Base-by-base conservation (phyloP, 306 rosid species). In the Begonia loranthoides region DNA sequence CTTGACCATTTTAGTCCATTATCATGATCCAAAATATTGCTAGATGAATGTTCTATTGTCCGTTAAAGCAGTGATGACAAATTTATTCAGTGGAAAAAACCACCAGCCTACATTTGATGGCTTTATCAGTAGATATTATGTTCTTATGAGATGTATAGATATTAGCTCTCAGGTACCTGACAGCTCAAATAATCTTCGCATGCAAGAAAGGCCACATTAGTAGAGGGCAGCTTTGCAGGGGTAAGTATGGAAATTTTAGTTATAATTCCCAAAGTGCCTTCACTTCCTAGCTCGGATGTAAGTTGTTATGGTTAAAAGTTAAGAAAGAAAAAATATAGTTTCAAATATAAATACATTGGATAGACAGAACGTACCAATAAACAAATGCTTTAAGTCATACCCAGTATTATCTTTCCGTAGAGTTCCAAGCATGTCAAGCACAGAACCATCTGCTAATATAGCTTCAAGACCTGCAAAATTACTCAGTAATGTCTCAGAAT, bases 391-490 rank as follows among this genome's bases (percentile, higher is more conserved):
- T 61, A 90, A 64, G 68, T 78, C 92, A 65, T 90, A 85, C 54
- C 97, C 97, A 61, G 97, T 90, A 61, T 90, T 90, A 78, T 90
- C 97, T 70, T 90, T 90, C 55, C 95, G 89, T 53, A 90, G 64
- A 59, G 85, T 79, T 66, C 83, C 76, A 58, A 90, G 94, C 95
- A 90, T 76, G 87, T 90, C 87, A 47, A 90, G 79, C 51, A 78
- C 92, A 45, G 80, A 75, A 51, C 97, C 97, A 72, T 90, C 68
- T 57, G 95, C 95, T 75, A 90, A 69, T 71, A 90, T 87, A 65
- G 71, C 94, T 82, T 90, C 95, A 61, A 90, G 45, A 56, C 97
- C 97, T 90, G 78, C 16, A 67, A 61, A 41, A 41, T 56, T 49
- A 58, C 54, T 50, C 41, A 59, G 46, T 66, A 56, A 59, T 17